phyloP scores from a whole-genome alignment of 2,329 filamentous ascomycete species.

The Erysiphe pulchra region DNA sequence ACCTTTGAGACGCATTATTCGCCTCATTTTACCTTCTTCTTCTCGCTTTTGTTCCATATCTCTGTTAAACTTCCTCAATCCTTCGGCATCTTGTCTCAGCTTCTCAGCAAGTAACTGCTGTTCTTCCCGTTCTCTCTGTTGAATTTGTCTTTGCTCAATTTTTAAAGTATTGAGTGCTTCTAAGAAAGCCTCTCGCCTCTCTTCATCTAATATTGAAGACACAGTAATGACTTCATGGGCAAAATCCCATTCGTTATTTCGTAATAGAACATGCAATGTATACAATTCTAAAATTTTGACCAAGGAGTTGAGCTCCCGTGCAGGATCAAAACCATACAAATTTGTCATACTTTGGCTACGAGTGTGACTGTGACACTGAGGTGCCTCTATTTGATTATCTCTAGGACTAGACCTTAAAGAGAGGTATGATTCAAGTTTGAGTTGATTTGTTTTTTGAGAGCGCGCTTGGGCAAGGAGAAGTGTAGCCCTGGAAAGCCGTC shows the following conservation, averaged over 20 bases:
- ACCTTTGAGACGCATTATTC: conserved; percentile 24
- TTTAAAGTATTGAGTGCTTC: conserved; percentile 63
- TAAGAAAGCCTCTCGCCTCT: conserved; percentile 68
- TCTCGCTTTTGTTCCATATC: conserved; percentile 31
- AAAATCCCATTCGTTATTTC: conserved; percentile 92
- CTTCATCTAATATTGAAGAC: conserved; percentile 73
- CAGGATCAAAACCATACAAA: conserved; percentile 44
- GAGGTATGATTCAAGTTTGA: conserved; percentile 68
- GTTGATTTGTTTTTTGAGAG: conserved; percentile 62
- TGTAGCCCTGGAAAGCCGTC: conserved; percentile 37
- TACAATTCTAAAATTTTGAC: conserved; percentile 90
- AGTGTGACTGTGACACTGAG: conserved; percentile 11
- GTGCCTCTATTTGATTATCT: conserved; percentile 41
- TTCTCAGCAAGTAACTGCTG: conserved; percentile 28
- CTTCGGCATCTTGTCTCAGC: conserved; percentile 28
- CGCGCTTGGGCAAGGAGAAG: conserved; percentile 75
- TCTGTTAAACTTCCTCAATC: conserved; percentile 24
- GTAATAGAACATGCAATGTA: conserved; percentile 76
- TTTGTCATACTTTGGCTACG: conserved; percentile 31
- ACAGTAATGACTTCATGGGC: conserved; percentile 72
- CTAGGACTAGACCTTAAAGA: conserved; percentile 49
- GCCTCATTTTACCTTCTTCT: conserved; percentile 21
- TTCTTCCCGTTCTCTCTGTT: conserved; percentile 30
- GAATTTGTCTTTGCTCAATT: conserved; percentile 51
- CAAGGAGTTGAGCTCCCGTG: conserved; percentile 57